Evolutionary conservation across 2,329 filamentous ascomycete genomes (phyloP).

Genomic region (Exutisphaerella laricina): DNA sequence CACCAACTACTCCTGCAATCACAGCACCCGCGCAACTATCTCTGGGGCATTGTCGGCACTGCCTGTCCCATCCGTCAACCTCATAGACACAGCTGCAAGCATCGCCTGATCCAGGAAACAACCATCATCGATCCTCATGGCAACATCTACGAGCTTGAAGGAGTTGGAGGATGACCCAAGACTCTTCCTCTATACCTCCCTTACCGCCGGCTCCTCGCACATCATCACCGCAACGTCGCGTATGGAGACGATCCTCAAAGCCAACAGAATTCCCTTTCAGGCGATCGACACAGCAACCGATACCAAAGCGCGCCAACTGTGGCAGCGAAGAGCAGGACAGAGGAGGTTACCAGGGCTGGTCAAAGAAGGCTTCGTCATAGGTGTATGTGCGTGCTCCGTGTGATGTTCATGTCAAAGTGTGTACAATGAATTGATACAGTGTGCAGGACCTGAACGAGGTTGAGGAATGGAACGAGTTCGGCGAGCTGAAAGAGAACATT

Average conservation of each 20-base stretch:
- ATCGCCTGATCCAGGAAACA: too few species aligned
- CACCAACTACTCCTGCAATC: too few species aligned
- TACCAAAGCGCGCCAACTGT: constrained; percentile 80
- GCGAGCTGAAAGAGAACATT: constrained; percentile 84
- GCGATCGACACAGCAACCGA: constrained; percentile 88
- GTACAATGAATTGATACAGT: constrained; percentile 2
- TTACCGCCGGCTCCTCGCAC: constrained; percentile 91
- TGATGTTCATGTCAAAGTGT: not conserved
- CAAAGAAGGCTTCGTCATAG: constrained; percentile 78
- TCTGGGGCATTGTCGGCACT: not conserved
- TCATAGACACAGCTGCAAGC: not conserved
- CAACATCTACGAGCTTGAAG: constrained; percentile 34
- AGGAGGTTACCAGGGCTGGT: constrained; percentile 85
- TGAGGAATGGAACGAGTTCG: constrained; percentile 99
- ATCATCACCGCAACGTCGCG: constrained; percentile 94
- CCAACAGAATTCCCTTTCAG: constrained; percentile 90
- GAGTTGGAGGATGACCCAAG: constrained; percentile 43
- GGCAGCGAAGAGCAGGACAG: constrained; percentile 76
- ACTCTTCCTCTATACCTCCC: constrained; percentile 92
- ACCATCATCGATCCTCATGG: constrained; percentile 8
- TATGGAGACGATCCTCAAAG: constrained; percentile 91
- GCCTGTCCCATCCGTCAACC: not conserved
- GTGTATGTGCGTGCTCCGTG: constrained; percentile 54
- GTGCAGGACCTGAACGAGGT: constrained; percentile 81
- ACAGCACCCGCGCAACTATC: too few species aligned